Percentiles rank a stretch among this genome's conserved stretches.
These are phyloP conservation scores for Shiraia sp. DNA, from an alignment of 2,329 filamentous ascomycete species.

Conservation along the genomic window DNA sequence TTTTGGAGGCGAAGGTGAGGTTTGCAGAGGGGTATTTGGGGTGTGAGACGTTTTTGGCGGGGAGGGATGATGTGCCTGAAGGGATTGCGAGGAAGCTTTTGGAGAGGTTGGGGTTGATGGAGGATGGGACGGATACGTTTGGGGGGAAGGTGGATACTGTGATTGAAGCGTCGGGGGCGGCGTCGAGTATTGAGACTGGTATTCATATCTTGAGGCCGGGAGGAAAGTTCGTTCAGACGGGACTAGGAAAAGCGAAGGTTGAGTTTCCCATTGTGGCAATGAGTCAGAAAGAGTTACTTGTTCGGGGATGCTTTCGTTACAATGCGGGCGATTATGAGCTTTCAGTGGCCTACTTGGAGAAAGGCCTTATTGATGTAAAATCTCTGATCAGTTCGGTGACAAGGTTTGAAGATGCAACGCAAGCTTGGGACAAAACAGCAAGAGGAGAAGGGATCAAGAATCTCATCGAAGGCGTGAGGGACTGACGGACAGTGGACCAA, in stretches of 20 bases:
- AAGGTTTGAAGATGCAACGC: conserved; percentile 32
- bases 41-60: conserved; percentile 75
- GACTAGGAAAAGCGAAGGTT: conserved; percentile 90
- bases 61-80: conserved; percentile 61
- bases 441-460: conserved; percentile 41
- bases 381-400: conserved; percentile 34
- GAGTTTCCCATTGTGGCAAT: conserved; percentile 91
- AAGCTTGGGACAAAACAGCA: conserved; percentile 38
- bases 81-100: conserved; percentile 61
- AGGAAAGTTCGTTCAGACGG: conserved; percentile 93
- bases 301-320: conserved; percentile 40
- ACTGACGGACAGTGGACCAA: no score
- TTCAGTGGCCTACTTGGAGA: conserved; percentile 28
- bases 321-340: conserved; percentile 37
- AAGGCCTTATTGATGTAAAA: conserved; percentile 27
- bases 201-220: conserved; percentile 89
- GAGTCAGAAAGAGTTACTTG: conserved; percentile 76
- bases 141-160: conserved; percentile 81
- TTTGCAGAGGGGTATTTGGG: conserved; percentile 79
- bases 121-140: conserved; percentile 42
- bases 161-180: conserved; percentile 91
- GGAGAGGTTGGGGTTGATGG: conserved; percentile 68
- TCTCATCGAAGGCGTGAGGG: conserved; percentile 32
- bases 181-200: conserved; percentile 80
- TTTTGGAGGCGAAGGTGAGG: conserved; percentile 77